Percentiles rank a stretch among this genome's conserved stretches.
phyloP scores from a whole-genome alignment of 768 basidiomycete species.

The Daedaleopsis sinensis region DNA sequence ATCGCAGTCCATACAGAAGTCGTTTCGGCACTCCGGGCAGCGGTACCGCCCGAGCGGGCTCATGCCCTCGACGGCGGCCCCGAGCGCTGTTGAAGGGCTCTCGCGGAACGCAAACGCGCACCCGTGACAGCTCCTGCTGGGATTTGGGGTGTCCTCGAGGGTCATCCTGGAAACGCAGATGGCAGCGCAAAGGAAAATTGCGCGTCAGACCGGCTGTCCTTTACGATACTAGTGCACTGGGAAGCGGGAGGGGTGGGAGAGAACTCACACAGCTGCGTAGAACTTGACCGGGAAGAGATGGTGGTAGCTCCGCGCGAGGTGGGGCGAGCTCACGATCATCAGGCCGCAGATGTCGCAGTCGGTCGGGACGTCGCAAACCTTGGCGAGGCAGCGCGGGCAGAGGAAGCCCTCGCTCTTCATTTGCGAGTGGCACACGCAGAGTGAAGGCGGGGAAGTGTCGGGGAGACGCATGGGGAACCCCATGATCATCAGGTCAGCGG shows the following conservation, averaged over 20 bases:
- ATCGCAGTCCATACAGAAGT: constrained; percentile 97
- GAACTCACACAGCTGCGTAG: constrained; percentile 78
- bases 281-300: constrained; percentile 94
- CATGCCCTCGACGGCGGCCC: constrained; percentile 61
- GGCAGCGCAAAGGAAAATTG: constrained; percentile 1
- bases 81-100: constrained; percentile 36
- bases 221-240: constrained; percentile 1
- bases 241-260: neutral
- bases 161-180: constrained; percentile 38
- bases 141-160: constrained; percentile 40
- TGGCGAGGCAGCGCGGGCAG: constrained; percentile 90
- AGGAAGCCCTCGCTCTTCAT: constrained; percentile 92
- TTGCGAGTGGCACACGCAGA: constrained; percentile 94
- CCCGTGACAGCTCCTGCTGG: constrained; percentile 62
- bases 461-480: constrained; percentile 95
- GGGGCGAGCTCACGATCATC: constrained; percentile 98
- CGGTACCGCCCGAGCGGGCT: constrained; percentile 87
- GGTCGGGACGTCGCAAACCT: constrained; percentile 97
- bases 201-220: too few relatives aligned
- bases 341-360: constrained; percentile 97
- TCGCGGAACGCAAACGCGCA: constrained; percentile 73
- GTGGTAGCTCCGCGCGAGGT: constrained; percentile 94
- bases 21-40: constrained; percentile 81
- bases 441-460: constrained; percentile 75
- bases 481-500: constrained; percentile 98